A percentile compares a stretch with the other conserved stretches of the same genome.
phyloP scores from a whole-genome alignment of 2,329 filamentous ascomycete genomes.

The Fusarium sp. region DNA sequence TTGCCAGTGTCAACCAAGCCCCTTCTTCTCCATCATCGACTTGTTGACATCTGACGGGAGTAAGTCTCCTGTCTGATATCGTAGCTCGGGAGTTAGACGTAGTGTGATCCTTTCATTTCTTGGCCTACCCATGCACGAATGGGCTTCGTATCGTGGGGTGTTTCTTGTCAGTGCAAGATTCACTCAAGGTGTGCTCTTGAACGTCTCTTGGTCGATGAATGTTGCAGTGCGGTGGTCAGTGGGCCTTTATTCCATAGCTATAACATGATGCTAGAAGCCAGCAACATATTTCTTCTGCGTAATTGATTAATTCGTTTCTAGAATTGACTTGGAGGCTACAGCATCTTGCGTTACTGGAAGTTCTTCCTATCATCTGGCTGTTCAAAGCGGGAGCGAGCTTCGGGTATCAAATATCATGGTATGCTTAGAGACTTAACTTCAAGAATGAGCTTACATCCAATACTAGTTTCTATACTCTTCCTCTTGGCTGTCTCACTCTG shows the following conservation, averaged over 20 bases:
- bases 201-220: neutral
- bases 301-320: neutral
- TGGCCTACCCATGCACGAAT: too few species aligned
- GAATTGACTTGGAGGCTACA: neutral
- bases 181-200: neutral
- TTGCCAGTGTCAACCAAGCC: neutral
- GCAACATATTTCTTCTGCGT: neutral
- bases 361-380: neutral
- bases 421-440: neutral
- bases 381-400: neutral
- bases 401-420: neutral
- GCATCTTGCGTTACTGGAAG: neutral
- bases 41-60: neutral
- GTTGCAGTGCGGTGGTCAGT: neutral
- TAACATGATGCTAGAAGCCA: neutral
- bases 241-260: neutral
- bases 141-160: too few species aligned
- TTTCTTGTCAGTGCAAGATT: too few species aligned
- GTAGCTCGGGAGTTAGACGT: too few species aligned
- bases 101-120: neutral
- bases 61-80: neutral
- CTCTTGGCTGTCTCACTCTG: neutral
- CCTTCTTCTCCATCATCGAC: neutral
- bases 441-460: neutral
- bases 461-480: neutral